phyloP scores from a whole-genome alignment of 768 basidiomycete genomes.

The Lactarius pseudohatsudake region DNA sequence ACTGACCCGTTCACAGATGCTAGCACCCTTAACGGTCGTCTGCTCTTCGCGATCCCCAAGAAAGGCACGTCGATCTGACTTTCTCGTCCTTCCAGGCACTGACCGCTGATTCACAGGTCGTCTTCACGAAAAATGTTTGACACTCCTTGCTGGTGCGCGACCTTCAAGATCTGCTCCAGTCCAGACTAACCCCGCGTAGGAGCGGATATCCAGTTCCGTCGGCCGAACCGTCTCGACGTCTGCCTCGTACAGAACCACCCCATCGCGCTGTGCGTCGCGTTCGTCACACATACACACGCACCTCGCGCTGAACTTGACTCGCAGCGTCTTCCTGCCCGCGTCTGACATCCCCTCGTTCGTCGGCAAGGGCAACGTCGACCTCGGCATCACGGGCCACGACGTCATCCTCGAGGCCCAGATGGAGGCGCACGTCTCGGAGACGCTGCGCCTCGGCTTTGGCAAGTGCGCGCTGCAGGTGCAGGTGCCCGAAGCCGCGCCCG shows the following conservation, averaged over 20 bases:
- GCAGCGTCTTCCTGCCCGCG: conserved; percentile 93
- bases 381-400: conserved; percentile 98
- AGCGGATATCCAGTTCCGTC: conserved; percentile 93
- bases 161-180: not conserved
- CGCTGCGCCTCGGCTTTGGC: conserved; percentile 85
- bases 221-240: conserved; percentile 86
- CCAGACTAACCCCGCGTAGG: conserved; percentile 45
- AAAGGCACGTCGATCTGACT: conserved; percentile 59
- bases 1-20: conserved; percentile 44
- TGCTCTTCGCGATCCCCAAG: conserved; percentile 96
- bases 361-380: conserved; percentile 93
- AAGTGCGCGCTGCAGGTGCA: conserved; percentile 90
- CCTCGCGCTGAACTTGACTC: not conserved
- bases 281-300: not conserved
- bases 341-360: conserved; percentile 98
- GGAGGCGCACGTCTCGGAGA: conserved; percentile 72
- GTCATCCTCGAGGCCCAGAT: conserved; percentile 90
- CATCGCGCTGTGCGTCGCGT: conserved; percentile 76
- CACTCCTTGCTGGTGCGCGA: conserved; percentile 70
- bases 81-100: not conserved
- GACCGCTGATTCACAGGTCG: conserved; percentile 53
- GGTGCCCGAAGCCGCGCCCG: conserved; percentile 73
- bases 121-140: conserved; percentile 86
- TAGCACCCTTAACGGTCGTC: conserved; percentile 79
- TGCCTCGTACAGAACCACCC: conserved; percentile 91